A percentile compares a stretch with the other conserved stretches of the same genome.
Evolutionary conservation across 1,284 basidiomycete species (phyloP).

Genomic region (Irpex rosettiformis): DNA sequence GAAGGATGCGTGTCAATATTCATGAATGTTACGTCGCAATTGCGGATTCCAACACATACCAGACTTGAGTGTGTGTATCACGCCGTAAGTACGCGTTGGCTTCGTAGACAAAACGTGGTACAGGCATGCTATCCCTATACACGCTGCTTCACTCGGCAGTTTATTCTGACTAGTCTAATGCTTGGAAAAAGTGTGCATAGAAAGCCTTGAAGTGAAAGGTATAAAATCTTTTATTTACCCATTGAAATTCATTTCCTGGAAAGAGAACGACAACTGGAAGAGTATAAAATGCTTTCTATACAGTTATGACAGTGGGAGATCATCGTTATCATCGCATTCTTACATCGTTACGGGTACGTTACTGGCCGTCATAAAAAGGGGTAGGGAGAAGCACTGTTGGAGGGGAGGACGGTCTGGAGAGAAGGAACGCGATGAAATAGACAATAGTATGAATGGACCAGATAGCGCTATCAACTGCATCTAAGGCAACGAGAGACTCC

Average conservation of each 20-base stretch:
- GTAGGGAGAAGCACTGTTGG: neutral
- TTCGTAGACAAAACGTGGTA: neutral
- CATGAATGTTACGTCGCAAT: neutral
- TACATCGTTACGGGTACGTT: constrained; percentile 7
- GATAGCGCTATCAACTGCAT: neutral
- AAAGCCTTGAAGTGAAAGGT: too few relatives aligned
- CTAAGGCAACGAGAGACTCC: constrained; percentile 1
- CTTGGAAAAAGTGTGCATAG: neutral
- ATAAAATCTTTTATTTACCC: neutral
- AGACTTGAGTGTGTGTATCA: neutral
- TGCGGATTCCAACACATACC: neutral
- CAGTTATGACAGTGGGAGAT: constrained; percentile 1
- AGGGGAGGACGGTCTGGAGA: neutral
- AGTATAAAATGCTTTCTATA: neutral
- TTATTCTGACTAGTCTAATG: neutral
- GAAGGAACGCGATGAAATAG: constrained; percentile 2
- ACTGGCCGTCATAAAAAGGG: neutral
- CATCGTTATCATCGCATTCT: constrained; percentile 9
- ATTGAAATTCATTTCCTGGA: neutral
- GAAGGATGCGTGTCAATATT: neutral
- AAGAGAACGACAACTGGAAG: neutral
- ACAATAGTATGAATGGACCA: neutral
- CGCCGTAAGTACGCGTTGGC: too few relatives aligned
- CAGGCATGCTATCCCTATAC: neutral
- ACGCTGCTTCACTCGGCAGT: neutral